phyloP scores from a whole-genome alignment of 2,329 filamentous ascomycete species.

The Calonectria pseudoreteaudii region DNA sequence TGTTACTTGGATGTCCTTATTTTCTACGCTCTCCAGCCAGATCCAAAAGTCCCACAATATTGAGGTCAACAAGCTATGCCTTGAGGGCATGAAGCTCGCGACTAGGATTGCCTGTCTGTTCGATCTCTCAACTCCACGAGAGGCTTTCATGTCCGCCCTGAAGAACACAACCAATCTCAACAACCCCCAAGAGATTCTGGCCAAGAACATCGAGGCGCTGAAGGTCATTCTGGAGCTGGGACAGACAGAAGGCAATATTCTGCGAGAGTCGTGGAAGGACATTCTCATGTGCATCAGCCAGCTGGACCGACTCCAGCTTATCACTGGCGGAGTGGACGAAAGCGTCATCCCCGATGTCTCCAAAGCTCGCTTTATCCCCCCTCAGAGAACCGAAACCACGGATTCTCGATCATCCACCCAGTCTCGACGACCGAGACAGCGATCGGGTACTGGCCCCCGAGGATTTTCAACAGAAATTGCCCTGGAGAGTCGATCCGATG shows the following conservation, averaged over 20 bases:
- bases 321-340: conserved; percentile 94
- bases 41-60: conserved; percentile 95
- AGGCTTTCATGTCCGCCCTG: conserved; percentile 93
- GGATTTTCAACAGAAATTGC: conserved; percentile 84
- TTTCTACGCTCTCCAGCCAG: conserved; percentile 92
- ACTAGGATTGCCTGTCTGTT: conserved; percentile 95
- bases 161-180: conserved; percentile 96
- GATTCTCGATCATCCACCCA: conserved; percentile 77
- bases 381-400: conserved; percentile 63
- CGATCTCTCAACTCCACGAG: conserved; percentile 90
- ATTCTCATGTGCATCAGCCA: conserved; percentile 96
- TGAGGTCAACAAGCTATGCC: conserved; percentile 90
- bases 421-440: conserved; percentile 62
- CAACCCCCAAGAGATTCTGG: conserved; percentile 93
- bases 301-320: conserved; percentile 92
- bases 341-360: conserved; percentile 92
- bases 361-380: conserved; percentile 78
- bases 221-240: conserved; percentile 93
- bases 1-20: conserved; percentile 98
- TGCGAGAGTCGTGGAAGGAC: conserved; percentile 94
- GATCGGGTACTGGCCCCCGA: conserved; percentile 70
- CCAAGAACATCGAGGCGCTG: conserved; percentile 95
- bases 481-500: conserved; percentile 90
- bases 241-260: conserved; percentile 89
- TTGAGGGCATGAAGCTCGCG: conserved; percentile 95